Evolutionary conservation across 73 alveolate genomes (phyloP).

Genomic region (Halteria grandinella): DNA sequence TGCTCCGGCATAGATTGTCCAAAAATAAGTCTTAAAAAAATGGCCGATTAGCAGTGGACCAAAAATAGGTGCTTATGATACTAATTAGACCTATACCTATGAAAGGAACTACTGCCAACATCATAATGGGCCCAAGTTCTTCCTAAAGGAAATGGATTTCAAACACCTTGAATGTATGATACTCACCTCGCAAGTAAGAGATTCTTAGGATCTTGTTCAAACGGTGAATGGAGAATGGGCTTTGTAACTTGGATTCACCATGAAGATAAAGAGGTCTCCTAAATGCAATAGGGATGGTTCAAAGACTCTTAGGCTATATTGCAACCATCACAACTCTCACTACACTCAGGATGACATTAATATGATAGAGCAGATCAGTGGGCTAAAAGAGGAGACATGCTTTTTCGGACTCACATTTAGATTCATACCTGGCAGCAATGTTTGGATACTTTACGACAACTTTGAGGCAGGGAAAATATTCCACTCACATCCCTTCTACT

Average conservation of each 20-base stretch:
- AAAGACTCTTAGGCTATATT: constrained; percentile 59
- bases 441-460: constrained; percentile 58
- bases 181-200: constrained; percentile 11
- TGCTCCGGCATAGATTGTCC: constrained; percentile 9
- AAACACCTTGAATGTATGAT: constrained; percentile 55
- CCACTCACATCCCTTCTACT: constrained; percentile 42
- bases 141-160: constrained; percentile 51
- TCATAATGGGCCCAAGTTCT: not conserved
- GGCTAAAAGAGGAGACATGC: constrained; percentile 50
- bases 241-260: constrained; percentile 38
- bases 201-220: constrained; percentile 21
- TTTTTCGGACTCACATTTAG: constrained; percentile 60
- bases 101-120: not conserved
- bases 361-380: constrained; percentile 34
- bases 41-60: constrained; percentile 5
- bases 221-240: constrained; percentile 63
- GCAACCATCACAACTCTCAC: constrained; percentile 22
- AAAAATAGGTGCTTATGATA: constrained; percentile 37
- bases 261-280: constrained; percentile 57
- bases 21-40: not conserved
- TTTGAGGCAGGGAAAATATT: constrained; percentile 22
- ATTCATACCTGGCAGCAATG: constrained; percentile 3
- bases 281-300: constrained; percentile 53
- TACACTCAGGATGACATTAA: constrained; percentile 25
- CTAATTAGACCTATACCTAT: not conserved